Evolutionary conservation across 75 land plant species (phyloP), one percentile per base, ranked within the genome.

Genomic region (Picea glauca): DNA sequence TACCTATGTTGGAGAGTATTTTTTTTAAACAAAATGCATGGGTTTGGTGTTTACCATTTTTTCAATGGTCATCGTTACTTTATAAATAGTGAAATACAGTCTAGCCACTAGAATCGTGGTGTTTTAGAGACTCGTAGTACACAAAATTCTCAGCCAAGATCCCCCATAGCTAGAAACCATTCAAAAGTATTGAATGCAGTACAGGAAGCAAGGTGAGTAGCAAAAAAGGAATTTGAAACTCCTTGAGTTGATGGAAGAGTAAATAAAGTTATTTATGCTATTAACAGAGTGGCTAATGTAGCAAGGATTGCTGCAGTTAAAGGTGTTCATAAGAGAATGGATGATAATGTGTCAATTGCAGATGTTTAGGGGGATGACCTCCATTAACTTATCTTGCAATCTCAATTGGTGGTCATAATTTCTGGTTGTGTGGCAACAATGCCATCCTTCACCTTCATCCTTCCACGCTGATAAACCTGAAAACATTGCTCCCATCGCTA

Each of bases 291-390:
- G 72, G 99, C 99, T n/a, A 94, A 90, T 85, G 99, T 94, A 76
- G 94, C 97, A 31, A 87, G 97, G 77, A 93, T 94, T 23, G 94
- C 92, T 80, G 97, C 99, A 57, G 91, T 94, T 20, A 96, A 96
- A 78, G 98, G 93, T 35, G 96, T 90, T 35, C 97, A 92, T 65
- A 92, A 89, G 38, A 76, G 77, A 40, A 40, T 40, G 43, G 4
- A 40, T 40, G 43, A 4, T 40, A 40, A 40, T 40, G 43, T 40
- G 43, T 4, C 43, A 40, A 40, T 3, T 40, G 4, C 43, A 40
- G 43, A 40, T 40, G 43, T 40, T 4, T 40, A 40, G 43, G 43
- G 43, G 43, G 43, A 4, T 40, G 43, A 4, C 43, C 1, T 40
- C 43, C 4, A 40, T 4, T 40, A 40, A 40, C 43, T 40, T 40